phyloP scores from a whole-genome alignment of 2,329 filamentous ascomycete genomes.

The Hymenoscyphus fraxineus region DNA sequence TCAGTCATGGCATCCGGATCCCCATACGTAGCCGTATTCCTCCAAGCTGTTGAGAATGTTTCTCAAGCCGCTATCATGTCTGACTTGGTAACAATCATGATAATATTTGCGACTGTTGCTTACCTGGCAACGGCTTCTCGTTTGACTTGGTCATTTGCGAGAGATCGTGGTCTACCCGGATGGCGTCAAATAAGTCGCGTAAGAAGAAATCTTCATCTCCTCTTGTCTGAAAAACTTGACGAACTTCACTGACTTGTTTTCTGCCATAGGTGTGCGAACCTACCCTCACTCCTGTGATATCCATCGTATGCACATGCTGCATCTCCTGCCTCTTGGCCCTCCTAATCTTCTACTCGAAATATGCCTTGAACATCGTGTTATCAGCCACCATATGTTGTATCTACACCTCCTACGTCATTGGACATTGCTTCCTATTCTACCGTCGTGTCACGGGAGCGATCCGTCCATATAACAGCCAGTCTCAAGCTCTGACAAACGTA shows the following conservation, averaged over 20 bases:
- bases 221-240: not conserved
- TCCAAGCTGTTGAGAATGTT: slow-evolving; percentile 39
- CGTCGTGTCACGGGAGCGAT: slow-evolving; percentile 8
- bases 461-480: slow-evolving; percentile 1
- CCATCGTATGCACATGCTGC: slow-evolving; percentile 23
- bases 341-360: slow-evolving; percentile 48
- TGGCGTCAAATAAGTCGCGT: slow-evolving; percentile 34
- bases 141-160: slow-evolving; percentile 41
- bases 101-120: slow-evolving; percentile 38
- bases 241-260: not conserved
- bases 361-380: slow-evolving; percentile 49
- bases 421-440: slow-evolving; percentile 23
- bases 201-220: not conserved
- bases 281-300: slow-evolving; percentile 38
- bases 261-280: slow-evolving; percentile 4
- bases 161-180: slow-evolving; percentile 42
- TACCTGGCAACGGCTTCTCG: slow-evolving; percentile 34
- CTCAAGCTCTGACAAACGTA: slow-evolving; percentile 2
- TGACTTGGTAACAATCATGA: slow-evolving; percentile 39
- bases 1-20: slow-evolving; percentile 39
- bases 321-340: slow-evolving; percentile 21
- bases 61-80: slow-evolving; percentile 35
- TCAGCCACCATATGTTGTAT: slow-evolving; percentile 47
- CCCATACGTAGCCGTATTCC: slow-evolving; percentile 46
- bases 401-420: slow-evolving; percentile 46